Evolutionary conservation across 306 rosid species (phyloP).

Genomic region (Cucurbita pepo): DNA sequence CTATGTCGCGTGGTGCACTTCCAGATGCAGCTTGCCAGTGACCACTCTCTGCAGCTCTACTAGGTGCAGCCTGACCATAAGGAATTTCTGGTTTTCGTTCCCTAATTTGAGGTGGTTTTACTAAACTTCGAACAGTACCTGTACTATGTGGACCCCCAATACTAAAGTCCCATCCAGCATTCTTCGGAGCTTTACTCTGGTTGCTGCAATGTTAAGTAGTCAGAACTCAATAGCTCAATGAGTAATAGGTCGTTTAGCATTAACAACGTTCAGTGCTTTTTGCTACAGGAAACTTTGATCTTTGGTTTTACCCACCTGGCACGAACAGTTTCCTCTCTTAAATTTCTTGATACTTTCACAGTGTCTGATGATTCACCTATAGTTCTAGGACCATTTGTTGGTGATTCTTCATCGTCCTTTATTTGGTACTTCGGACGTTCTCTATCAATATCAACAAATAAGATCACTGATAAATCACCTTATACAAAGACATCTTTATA

Average conservation of each 20-base stretch:
- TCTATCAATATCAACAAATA: constrained; percentile 34
- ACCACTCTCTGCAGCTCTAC: constrained; percentile 44
- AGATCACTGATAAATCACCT: background rate
- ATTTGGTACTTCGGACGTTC: constrained; percentile 80
- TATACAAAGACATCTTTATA: background rate
- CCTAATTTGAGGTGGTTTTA: constrained; percentile 84
- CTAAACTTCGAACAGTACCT: constrained; percentile 60
- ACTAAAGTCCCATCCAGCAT: constrained; percentile 96
- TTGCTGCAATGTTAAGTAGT: constrained; percentile 41
- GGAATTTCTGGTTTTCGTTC: constrained; percentile 52
- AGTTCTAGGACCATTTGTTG: constrained; percentile 42
- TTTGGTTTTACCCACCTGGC: constrained; percentile 42
- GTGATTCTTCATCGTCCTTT: constrained; percentile 45
- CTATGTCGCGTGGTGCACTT: constrained; percentile 25
- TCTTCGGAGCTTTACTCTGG: constrained; percentile 54
- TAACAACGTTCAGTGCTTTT: background rate
- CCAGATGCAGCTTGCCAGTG: constrained; percentile 29
- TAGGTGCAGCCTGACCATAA: constrained; percentile 31
- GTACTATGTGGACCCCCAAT: constrained; percentile 68
- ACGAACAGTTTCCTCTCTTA: constrained; percentile 48
- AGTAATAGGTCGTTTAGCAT: background rate
- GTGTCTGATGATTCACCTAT: constrained; percentile 56
- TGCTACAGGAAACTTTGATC: background rate
- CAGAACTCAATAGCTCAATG: constrained; percentile 15
- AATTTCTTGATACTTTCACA: constrained; percentile 45